Evolutionary conservation across 768 basidiomycete genomes (phyloP), one percentile per base, ranked within the genome.

Genomic region (Tulasnella sp.): DNA sequence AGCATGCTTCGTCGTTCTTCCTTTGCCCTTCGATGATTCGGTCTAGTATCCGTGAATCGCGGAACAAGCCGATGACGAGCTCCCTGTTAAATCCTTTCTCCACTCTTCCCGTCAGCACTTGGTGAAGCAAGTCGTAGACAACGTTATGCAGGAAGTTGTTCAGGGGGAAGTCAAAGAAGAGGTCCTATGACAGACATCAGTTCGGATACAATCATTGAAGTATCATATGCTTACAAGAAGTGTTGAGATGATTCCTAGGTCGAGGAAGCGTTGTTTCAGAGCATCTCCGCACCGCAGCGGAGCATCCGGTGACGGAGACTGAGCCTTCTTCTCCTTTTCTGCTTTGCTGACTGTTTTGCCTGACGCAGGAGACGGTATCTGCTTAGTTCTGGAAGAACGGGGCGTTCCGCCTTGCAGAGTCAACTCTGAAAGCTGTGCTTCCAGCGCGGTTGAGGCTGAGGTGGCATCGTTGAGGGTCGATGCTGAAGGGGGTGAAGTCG

Each of bases 141-240:
- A 95, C 90, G 77, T 92, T 94, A 79, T 99, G 97, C 36, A 98
- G 81, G 79, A 98, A 98, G 78, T 98, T 98, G 81, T 99, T 98
- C 90, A 92, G 94, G 0, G 95, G 95, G 77, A 90, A 97, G 74
- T 91, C 89, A 78, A 98, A 98, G 83, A 98, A 98, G 41, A 98
- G 84, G 76, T 95, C 92, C 94, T 96, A 67, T 14, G 12, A 12
- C 1, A n/a, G 11, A 0, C 4, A 37, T 22, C n/a, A 32, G 64
- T 63, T 3, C 42, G 9, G 7, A 29, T 19, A 66, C 26, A n/a
- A 7, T 19, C 37, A 67, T 14, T 19, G 4, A 32, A n/a, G 0
- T 26, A 0, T 70, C 9, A 19, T 5, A 6, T 29, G 81, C 90
- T 77, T 74, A 95, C 95, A 76, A 98, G 82, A 74, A 98, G 82